Conservation (phyloP, 1,284 basidiomycete genomes). For the Rhizoctonia solani region DNA sequence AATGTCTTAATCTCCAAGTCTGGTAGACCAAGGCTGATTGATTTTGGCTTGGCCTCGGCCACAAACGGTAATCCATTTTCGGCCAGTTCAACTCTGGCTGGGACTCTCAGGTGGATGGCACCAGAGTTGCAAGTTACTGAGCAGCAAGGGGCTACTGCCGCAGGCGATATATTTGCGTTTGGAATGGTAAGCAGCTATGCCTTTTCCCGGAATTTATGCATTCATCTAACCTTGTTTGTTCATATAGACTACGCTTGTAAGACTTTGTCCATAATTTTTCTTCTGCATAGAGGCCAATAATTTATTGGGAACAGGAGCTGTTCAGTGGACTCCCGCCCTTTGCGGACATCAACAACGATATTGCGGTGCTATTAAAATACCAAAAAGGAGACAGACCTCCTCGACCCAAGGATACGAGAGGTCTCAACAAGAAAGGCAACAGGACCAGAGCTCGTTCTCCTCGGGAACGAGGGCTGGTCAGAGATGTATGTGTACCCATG, state of each 20-base stretch:
- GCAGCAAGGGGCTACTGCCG: not conserved
- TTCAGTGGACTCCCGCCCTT: slow-evolving; percentile 10
- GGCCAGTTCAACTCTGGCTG: slow-evolving; percentile 1
- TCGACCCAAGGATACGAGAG: no score
- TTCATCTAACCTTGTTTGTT: not conserved
- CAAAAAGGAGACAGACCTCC: slow-evolving; percentile 6
- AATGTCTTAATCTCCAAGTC: slow-evolving; percentile 10
- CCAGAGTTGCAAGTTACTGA: slow-evolving; percentile 17
- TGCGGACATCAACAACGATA: slow-evolving; percentile 3
- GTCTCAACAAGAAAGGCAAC: no score
- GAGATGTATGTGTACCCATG: slow-evolving; percentile 2
- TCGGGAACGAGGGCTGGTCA: no score
- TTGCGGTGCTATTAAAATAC: slow-evolving; percentile 19
- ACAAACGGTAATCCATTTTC: slow-evolving; percentile 4
- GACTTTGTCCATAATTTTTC: no score
- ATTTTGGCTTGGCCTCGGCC: slow-evolving; percentile 18
- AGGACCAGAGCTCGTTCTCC: no score
- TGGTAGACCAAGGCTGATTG: slow-evolving; percentile 12
- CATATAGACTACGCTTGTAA: slow-evolving; percentile 9
- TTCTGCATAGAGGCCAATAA: no score
- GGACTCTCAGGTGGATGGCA: slow-evolving; percentile 19
- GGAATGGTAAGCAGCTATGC: slow-evolving; percentile 4
- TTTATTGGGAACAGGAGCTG: slow-evolving; percentile 11
- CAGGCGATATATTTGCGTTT: slow-evolving; percentile 12
- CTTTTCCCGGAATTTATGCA: not conserved